These are phyloP conservation scores for Helianthus tuberosus DNA, from an alignment of 129 eudicot genomes.

Conservation along the genomic window DNA sequence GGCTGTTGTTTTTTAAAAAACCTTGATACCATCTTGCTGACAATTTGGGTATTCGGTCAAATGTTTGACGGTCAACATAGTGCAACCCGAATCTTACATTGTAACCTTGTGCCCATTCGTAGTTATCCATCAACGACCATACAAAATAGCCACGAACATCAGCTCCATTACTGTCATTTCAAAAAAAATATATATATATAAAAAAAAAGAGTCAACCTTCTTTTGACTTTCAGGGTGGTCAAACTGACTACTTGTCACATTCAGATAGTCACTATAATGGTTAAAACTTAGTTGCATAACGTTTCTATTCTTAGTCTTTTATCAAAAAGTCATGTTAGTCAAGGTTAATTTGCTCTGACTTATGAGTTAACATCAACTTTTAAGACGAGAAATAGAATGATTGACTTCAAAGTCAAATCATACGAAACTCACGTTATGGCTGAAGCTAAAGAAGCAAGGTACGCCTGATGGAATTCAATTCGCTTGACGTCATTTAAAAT, in stretches of 20 bases:
- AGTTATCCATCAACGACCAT: conserved; percentile 81
- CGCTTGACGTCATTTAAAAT: conserved; percentile 57
- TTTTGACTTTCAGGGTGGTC: too few species aligned
- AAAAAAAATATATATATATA: neutral
- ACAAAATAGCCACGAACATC: conserved; percentile 83
- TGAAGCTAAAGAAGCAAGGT: conserved; percentile 61
- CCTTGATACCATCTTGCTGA: conserved; percentile 74
- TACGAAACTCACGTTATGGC: conserved; percentile 60
- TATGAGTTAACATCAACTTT: neutral
- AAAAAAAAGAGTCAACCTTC: too few species aligned
- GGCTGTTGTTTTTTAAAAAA: conserved; percentile 52
- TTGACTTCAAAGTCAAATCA: conserved; percentile 31
- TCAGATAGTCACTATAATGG: too few species aligned
- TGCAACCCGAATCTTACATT: conserved; percentile 57
- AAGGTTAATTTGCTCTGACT: neutral
- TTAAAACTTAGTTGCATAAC: neutral
- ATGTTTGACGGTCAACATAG: conserved; percentile 55
- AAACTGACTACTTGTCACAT: too few species aligned
- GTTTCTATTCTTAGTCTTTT: neutral
- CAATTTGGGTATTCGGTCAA: conserved; percentile 60
- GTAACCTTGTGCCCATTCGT: conserved; percentile 68
- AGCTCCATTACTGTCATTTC: conserved; percentile 65
- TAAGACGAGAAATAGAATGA: neutral
- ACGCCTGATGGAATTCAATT: conserved; percentile 54
- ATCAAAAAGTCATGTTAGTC: neutral